Evolutionary conservation across 1,284 basidiomycete species (phyloP), one percentile per base, ranked within the genome.

Genomic region (Leccinum huronense): DNA sequence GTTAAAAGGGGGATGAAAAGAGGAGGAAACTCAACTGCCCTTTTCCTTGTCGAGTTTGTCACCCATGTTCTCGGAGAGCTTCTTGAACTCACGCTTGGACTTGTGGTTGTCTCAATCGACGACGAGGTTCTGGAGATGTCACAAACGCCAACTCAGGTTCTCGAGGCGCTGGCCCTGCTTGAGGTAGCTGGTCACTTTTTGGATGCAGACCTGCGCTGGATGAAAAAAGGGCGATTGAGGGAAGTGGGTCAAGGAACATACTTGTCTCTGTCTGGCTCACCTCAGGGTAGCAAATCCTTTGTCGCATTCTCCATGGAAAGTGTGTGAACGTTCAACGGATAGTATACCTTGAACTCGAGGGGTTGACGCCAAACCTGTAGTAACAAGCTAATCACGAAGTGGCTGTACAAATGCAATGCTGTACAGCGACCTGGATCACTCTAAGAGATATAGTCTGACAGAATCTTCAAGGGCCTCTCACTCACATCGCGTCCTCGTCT

Each of bases 1-100:
- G 23, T 27, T 27, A 27, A 27, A 31, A 33, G 23, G 23, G 57
- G 7, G 23, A 14, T 16, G 51, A 11, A 13, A 53, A 14, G 6
- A 19, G 13, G 73, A 38, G 1, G 23, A 7, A n/a, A 82, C 87
- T 67, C 62, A 91, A 90, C 90, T 79, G 73, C 90, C 91, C 78
- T 93, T 93, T 79, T 93, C 91, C 79, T 90, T 91, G 82, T 93
- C 91, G 70, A 93, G 81, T 77, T 91, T 92, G 80, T 93, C 91
- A 68, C 91, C 84, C 90, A 93, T 93, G 75, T 79, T 84, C 76
- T 89, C 90, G 68, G 88, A 90, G 65, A 93, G 85, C 71, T 90
- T 91, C 80, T 88, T 90, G 83, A 93, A 93, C 77, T 93, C 91
- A 63, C 91, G 88, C 75, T 92, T 92, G 36, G 87, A 88, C 77